A percentile compares a stretch with the other conserved stretches of the same genome.
Conservation (phyloP, 805 yeast genomes). For the Wickerhamiella galacta region DNA sequence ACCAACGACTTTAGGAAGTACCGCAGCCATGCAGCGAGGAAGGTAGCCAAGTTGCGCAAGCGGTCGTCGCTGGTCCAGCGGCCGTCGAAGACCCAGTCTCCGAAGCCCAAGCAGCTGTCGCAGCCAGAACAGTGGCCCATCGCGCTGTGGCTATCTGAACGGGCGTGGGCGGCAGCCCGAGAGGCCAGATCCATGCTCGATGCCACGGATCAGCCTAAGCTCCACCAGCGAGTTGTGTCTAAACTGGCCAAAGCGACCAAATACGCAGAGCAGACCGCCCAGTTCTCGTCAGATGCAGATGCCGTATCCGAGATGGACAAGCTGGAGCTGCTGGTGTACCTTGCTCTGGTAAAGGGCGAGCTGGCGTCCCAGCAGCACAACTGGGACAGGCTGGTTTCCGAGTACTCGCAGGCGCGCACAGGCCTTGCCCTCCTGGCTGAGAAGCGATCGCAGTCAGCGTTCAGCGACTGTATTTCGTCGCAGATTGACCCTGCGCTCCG, state of each 20-base stretch:
- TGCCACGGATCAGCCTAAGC: slow-evolving; percentile 30
- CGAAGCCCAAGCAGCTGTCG: slow-evolving; percentile 29
- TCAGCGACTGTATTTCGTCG: slow-evolving; percentile 39
- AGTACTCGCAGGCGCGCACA: slow-evolving; percentile 45
- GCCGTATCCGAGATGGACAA: slow-evolving; percentile 10
- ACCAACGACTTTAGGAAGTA: slow-evolving; percentile 54
- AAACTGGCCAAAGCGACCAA: slow-evolving; percentile 50
- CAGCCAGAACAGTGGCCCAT: slow-evolving; percentile 36
- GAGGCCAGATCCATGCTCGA: slow-evolving; percentile 43
- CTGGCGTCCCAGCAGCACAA: slow-evolving; percentile 34
- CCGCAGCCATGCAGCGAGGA: slow-evolving; percentile 43
- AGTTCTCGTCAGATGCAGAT: slow-evolving; percentile 5
- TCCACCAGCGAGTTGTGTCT: slow-evolving; percentile 37
- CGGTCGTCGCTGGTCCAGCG: slow-evolving; percentile 43
- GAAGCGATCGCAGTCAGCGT: slow-evolving; percentile 20
- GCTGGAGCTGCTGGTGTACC: slow-evolving; percentile 15
- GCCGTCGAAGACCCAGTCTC: slow-evolving; percentile 37
- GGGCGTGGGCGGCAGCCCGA: slow-evolving; percentile 54
- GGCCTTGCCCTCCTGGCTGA: slow-evolving; percentile 37
- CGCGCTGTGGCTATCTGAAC: slow-evolving; percentile 53
- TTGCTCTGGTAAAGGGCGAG: slow-evolving; percentile 37
- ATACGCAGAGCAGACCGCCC: slow-evolving; percentile 27
- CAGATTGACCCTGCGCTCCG: slow-evolving; percentile 51
- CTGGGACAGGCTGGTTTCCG: slow-evolving; percentile 37
- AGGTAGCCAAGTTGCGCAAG: slow-evolving; percentile 47